Evolutionary conservation across 805 yeast species (phyloP).

Genomic region (Myxozyma udenii): DNA sequence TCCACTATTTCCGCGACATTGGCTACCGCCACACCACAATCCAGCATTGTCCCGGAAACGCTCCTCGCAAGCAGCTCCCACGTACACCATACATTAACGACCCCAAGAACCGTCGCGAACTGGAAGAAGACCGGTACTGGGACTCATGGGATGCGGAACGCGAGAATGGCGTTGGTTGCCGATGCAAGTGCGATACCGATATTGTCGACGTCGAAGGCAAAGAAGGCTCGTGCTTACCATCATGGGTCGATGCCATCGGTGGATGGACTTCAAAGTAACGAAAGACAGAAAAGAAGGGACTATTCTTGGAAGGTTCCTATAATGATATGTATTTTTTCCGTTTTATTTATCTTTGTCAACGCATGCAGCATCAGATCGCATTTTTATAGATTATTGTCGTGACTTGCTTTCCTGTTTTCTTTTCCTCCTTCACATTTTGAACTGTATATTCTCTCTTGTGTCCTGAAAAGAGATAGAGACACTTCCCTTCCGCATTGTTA

Average conservation of each 20-base stretch:
- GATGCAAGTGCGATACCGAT: constrained; percentile 72
- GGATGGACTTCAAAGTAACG: constrained; percentile 32
- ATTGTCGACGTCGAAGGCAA: constrained; percentile 38
- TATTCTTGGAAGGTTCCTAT: not conserved
- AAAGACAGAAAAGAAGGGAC: not conserved
- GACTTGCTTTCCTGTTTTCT: not conserved
- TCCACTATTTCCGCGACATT: constrained; percentile 89
- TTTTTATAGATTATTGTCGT: not conserved
- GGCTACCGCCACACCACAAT: constrained; percentile 82
- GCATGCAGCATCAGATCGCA: not conserved
- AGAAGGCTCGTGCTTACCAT: constrained; percentile 37
- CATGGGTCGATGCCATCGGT: constrained; percentile 38
- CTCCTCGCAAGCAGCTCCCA: constrained; percentile 50
- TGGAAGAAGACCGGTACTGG: constrained; percentile 43
- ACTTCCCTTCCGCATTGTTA: too few relatives aligned
- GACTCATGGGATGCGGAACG: constrained; percentile 39
- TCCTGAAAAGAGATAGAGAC: too few relatives aligned
- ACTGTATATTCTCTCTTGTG: too few relatives aligned
- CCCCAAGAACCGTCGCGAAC: constrained; percentile 37
- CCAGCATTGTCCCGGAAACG: constrained; percentile 78
- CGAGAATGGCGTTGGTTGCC: constrained; percentile 68
- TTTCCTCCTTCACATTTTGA: not conserved
- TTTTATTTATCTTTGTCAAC: not conserved
- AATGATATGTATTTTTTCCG: not conserved
- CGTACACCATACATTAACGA: constrained; percentile 39